phyloP scores from a whole-genome alignment of 176 grass and related monocot genomes.

The Hsuehochloa calcarea region DNA sequence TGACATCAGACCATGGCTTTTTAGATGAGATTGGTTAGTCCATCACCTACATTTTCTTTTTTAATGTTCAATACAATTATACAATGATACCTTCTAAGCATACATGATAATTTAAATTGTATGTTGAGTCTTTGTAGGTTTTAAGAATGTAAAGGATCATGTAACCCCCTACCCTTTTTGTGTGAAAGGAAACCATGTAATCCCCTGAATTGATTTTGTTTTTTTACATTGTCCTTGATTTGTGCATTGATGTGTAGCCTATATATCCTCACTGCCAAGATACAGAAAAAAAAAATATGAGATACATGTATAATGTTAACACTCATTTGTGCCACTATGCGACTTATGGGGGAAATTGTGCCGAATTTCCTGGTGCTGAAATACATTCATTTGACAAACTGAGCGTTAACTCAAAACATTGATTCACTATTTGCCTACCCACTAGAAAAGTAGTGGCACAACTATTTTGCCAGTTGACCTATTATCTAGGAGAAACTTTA shows the following conservation, averaged over 20 bases:
- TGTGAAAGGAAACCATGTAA: neutral
- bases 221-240: neutral
- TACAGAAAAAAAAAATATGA: neutral
- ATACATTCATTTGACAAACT: conserved; percentile 1
- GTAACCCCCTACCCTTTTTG: neutral
- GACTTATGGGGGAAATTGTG: neutral
- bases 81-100: neutral
- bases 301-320: neutral
- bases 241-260: neutral
- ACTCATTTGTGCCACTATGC: neutral
- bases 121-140: conserved; percentile 23
- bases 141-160: conserved; percentile 24
- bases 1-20: conserved; percentile 48
- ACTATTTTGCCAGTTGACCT: conserved; percentile 33
- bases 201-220: neutral
- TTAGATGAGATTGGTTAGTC: conserved; percentile 49
- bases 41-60: neutral
- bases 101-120: conserved; percentile 18
- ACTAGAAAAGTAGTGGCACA: conserved; percentile 43
- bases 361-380: neutral
- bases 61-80: neutral
- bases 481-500: conserved; percentile 17
- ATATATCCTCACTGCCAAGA: neutral
- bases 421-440: conserved; percentile 31
- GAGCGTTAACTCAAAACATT: neutral